phyloP scores from a whole-genome alignment of 2,329 filamentous ascomycete genomes.

The Paracoccidioides brasiliensis region DNA sequence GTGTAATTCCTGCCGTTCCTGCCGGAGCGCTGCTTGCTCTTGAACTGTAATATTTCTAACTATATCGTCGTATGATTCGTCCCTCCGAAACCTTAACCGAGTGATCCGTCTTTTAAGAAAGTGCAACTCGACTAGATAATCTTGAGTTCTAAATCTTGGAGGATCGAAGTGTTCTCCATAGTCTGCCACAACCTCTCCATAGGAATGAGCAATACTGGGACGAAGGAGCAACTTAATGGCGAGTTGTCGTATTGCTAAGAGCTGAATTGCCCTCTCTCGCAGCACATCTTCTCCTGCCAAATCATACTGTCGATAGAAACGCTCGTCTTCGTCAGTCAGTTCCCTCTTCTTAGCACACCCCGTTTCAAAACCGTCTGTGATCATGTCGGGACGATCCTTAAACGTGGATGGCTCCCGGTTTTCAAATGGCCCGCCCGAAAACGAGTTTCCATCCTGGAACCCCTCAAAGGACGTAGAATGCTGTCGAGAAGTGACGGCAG shows the following conservation, averaged over 20 bases:
- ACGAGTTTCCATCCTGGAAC: background rate
- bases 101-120: constrained; percentile 20
- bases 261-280: constrained; percentile 27
- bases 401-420: constrained; percentile 4
- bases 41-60: constrained; percentile 16
- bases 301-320: background rate
- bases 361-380: constrained; percentile 5
- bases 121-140: constrained; percentile 24
- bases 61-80: constrained; percentile 22
- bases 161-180: constrained; percentile 19
- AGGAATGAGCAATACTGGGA: constrained; percentile 27
- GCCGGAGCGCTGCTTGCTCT: constrained; percentile 15
- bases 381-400: background rate
- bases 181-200: constrained; percentile 22
- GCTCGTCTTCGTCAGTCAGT: background rate
- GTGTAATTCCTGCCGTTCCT: constrained; percentile 20
- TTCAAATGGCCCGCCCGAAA: constrained; percentile 3
- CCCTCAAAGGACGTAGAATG: constrained; percentile 1
- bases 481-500: constrained; percentile 9
- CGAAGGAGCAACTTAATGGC: constrained; percentile 28
- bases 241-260: constrained; percentile 27
- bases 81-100: constrained; percentile 16
- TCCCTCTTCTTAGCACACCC: background rate
- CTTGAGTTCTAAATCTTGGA: constrained; percentile 19
- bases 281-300: constrained; percentile 13